Base-by-base conservation (phyloP, 1,284 basidiomycete species). In the Trichosporon inkin region DNA sequence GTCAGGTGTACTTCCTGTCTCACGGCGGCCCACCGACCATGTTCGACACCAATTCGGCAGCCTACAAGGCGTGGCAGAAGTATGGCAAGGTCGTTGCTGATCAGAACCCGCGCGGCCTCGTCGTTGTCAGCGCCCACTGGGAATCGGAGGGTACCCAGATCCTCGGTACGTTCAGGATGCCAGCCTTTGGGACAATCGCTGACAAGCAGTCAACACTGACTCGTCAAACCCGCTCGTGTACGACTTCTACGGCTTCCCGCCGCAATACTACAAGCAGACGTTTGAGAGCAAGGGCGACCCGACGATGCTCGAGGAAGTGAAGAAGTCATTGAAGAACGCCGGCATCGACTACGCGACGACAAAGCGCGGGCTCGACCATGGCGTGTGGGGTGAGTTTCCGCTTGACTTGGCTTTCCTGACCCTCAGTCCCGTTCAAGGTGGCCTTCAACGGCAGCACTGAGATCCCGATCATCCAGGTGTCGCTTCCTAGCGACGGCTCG, bases 51-150 rank as follows among this genome's bases (percentile, higher is more conserved):
- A 36, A 65, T 1, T 70, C 73, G 34, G 65, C 66, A 14, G 75
- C 80, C 2, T 78, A 81, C 66, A 68, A 76, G 55, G 73, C 74
- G 10, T 81, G 80, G 80, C 57, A 69, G 47, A 63, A 69, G 39
- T 70, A 76, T 55, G 80, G 79, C 6, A 60, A 68, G 34, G 52
- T 68, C 11, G 68, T 81, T 36, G 41, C 53, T 10, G 62, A 56
- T 1, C 58, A 64, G 14, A 66, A 72, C n/a, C 71, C 74, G 10
- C 74, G 71, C 41, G 80, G 78, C 1, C 67, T 81, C 7, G 70
- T 81, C 24, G 72, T 78, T 51, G 71, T 81, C 41, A 78, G 75
- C 6, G 80, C 80, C 1, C 80, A 81, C 64, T 81, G 80, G 80
- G 80, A 81, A 64, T 34, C 62, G 8, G 51, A 53, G 0, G 63